Base-by-base conservation (phyloP, 371 early-diverging fungal genomes). In the Parasitella parasitica region DNA sequence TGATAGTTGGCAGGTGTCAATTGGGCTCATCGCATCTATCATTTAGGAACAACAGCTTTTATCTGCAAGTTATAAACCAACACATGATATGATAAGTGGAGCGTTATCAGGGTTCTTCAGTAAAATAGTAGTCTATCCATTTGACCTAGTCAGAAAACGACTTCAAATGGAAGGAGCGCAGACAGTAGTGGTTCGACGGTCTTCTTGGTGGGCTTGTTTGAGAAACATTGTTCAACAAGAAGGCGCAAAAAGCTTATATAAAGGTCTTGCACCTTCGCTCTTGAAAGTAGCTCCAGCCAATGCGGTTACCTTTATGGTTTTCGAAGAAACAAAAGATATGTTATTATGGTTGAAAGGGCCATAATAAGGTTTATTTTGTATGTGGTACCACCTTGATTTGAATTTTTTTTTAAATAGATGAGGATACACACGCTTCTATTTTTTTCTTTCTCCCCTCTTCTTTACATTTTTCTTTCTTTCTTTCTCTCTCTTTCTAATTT, bases 41-140 rank as follows among this genome's bases (percentile, higher is more conserved):
- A 30, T 55, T 34, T 63, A 78, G 78, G 73, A 72, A 16, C 65
- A 72, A 37, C 55, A 63, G 7, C 41, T 63, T 9, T 32, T 80
- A 15, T 38, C 67, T 6, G 30, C 61, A 30, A 48, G 49, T n/a
- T 68, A 79, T 36, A 77, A 77, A 18, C 63, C 70, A 22, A 59
- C 63, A 35, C 86, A 88, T 57, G 90, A 95, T 37, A 80, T 91
- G 58, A n/a, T 92, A 3, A 82, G 89, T 61, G 97, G 97, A 2
- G 96, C 86, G 1, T 48, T 90, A 11, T 90, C 96, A 0, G 97
- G 97, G 2, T 73, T 91, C 6, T 61, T 93, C 26, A 86, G 90
- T 35, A 98, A 98, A 72, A 84, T 89, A 0, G 86, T 78, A 3
- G 91, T 96, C 15, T 95, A 94, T 82, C 97, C 97, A 1, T 81